Evolutionary conservation across 768 basidiomycete genomes (phyloP).

Genomic region (Tylopilus rubrobrunneus): DNA sequence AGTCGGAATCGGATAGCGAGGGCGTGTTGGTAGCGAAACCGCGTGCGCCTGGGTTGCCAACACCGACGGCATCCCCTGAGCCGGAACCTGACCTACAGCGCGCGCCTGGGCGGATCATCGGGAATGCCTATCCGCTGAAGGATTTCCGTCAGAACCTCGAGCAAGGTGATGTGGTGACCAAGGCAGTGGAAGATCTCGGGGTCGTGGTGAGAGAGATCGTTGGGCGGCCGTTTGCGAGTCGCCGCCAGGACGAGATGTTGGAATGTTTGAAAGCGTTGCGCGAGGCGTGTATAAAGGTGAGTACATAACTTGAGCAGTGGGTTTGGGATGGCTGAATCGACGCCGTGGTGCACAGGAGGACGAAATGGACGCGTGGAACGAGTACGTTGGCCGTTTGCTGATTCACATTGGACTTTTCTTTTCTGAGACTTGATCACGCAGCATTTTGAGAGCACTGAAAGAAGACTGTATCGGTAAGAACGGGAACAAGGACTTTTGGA

Average conservation of each 20-base stretch:
- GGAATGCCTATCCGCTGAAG: conserved; percentile 63
- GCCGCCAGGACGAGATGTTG: conserved; percentile 65
- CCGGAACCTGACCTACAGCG: conserved; percentile 46
- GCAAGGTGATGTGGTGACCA: conserved; percentile 75
- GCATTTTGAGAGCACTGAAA: conserved; percentile 61
- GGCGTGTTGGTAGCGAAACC: conserved; percentile 11
- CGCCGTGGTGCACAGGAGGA: conserved; percentile 51
- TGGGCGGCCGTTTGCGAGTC: conserved; percentile 62
- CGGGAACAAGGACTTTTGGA: conserved; percentile 72
- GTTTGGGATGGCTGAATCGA: not conserved
- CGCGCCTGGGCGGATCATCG: conserved; percentile 71
- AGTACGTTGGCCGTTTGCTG: conserved; percentile 36
- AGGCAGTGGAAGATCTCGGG: conserved; percentile 80
- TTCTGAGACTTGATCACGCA: conserved; percentile 23
- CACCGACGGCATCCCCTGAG: conserved; percentile 51
- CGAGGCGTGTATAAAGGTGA: conserved; percentile 59
- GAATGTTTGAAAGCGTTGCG: conserved; percentile 71
- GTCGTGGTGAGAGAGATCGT: conserved; percentile 69
- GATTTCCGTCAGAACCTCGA: conserved; percentile 74
- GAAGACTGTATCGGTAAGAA: conserved; percentile 47
- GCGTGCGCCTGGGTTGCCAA: conserved; percentile 37
- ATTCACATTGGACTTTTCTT: too few relatives aligned
- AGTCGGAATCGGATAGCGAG: conserved; percentile 43
- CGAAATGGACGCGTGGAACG: conserved; percentile 81
- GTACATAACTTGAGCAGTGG: conserved; percentile 13